phyloP scores from a whole-genome alignment of 441 rosid genomes.

The Manihot esculenta region DNA sequence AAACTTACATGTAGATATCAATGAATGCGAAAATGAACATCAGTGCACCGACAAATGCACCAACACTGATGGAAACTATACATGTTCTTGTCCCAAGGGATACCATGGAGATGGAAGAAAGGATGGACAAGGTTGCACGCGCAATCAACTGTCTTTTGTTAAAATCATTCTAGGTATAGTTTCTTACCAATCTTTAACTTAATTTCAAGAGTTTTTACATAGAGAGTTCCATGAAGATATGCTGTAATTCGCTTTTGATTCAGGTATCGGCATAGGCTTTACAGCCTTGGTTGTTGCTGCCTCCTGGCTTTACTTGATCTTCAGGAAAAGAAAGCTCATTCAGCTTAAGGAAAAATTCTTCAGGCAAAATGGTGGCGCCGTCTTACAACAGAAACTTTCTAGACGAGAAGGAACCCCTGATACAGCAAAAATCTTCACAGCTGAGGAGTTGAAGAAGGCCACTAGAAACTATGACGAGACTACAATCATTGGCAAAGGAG shows the following conservation, averaged over 20 bases:
- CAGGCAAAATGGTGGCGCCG: too few species aligned
- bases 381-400: too few species aligned
- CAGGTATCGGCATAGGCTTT: constrained; percentile 26
- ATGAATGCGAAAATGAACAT: constrained; percentile 19
- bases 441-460: constrained; percentile 24
- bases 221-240: not conserved
- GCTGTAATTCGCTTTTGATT: not conserved
- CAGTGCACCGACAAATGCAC: not conserved
- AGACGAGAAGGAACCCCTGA: not conserved
- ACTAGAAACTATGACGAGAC: constrained; percentile 25
- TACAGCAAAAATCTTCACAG: constrained; percentile 20
- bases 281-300: constrained; percentile 5
- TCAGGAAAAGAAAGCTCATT: too few species aligned
- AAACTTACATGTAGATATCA: constrained; percentile 13
- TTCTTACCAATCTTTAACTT: not conserved
- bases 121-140: constrained; percentile 11
- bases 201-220: not conserved
- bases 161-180: constrained; percentile 1
- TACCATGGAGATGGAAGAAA: constrained; percentile 29
- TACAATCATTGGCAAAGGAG: constrained; percentile 30
- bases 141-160: not conserved
- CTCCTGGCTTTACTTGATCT: constrained; percentile 19
- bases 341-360: too few species aligned
- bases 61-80: constrained; percentile 8
- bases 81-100: constrained; percentile 19